These are phyloP conservation scores for Diutina scorzettiae DNA, from an alignment of 1,139 yeast genomes.

Conservation along the genomic window DNA sequence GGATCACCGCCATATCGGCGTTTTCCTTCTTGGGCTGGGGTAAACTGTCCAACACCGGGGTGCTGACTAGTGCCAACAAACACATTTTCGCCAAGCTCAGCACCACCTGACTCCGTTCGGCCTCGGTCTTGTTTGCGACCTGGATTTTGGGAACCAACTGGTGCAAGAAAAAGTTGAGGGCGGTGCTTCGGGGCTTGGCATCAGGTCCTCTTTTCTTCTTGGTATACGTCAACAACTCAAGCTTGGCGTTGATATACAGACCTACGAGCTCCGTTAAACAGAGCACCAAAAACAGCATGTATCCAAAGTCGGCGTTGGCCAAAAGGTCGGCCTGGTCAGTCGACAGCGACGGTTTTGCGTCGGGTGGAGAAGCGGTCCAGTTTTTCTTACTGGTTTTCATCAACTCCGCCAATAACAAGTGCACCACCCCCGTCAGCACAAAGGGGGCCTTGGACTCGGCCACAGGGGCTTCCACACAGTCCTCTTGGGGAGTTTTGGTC, in stretches of 20 bases:
- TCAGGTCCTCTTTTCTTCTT: constrained; percentile 30
- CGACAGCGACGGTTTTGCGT: background rate
- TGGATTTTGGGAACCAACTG: constrained; percentile 54
- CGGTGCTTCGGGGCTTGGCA: constrained; percentile 55
- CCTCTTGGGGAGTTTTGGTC: background rate
- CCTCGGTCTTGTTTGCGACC: constrained; percentile 17
- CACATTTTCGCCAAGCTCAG: constrained; percentile 41
- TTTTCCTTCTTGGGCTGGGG: constrained; percentile 43
- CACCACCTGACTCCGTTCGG: constrained; percentile 29
- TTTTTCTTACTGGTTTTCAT: constrained; percentile 43
- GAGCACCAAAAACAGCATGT: constrained; percentile 58
- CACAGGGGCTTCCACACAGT: background rate
- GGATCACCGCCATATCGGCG: constrained; percentile 56
- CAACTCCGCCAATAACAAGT: constrained; percentile 48
- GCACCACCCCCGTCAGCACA: constrained; percentile 47
- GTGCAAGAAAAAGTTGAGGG: constrained; percentile 65
- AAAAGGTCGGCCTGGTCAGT: constrained; percentile 8
- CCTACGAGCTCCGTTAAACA: constrained; percentile 59
- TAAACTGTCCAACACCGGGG: constrained; percentile 29
- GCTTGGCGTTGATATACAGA: constrained; percentile 70
- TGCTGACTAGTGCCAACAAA: constrained; percentile 49
- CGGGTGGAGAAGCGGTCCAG: constrained; percentile 18
- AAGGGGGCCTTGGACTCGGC: background rate
- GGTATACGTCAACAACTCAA: constrained; percentile 71
- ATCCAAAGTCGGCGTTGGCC: constrained; percentile 40